Evolutionary conservation across 768 basidiomycete genomes (phyloP).

Genomic region (Nidula microcarpa): DNA sequence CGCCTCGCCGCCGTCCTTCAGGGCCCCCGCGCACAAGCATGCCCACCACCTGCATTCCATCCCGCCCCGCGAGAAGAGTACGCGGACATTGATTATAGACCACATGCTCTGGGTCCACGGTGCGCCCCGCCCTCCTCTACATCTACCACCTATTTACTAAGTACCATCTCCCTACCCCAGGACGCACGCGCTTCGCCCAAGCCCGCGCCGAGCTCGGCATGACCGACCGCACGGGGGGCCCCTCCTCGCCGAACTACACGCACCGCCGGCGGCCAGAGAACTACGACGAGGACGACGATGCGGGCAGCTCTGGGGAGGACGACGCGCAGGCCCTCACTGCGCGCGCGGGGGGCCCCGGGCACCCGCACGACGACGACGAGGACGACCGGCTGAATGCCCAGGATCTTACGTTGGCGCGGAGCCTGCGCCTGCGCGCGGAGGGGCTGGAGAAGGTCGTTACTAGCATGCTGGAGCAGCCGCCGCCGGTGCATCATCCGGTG

Average conservation of each 20-base stretch:
- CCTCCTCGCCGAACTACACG: conserved; percentile 53
- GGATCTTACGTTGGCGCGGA: conserved; percentile 60
- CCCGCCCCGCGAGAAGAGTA: conserved; percentile 86
- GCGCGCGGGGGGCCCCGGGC: conserved; percentile 40
- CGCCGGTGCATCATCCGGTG: conserved; percentile 49
- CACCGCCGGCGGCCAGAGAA: conserved; percentile 71
- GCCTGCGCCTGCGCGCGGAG: conserved; percentile 69
- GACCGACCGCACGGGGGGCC: conserved; percentile 76
- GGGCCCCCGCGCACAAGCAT: conserved; percentile 80
- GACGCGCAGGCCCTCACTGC: conserved; percentile 41
- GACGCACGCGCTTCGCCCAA: conserved; percentile 76
- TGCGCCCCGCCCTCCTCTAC: conserved; percentile 10
- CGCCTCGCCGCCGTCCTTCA: conserved; percentile 34
- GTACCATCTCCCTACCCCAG: conserved; percentile 15
- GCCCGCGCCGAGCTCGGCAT: conserved; percentile 83
- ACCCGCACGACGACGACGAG: conserved; percentile 53
- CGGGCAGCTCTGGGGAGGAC: conserved; percentile 63
- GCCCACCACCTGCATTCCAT: conserved; percentile 87
- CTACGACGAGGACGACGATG: conserved; percentile 73
- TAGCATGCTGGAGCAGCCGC: conserved; percentile 79
- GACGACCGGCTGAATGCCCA: conserved; percentile 53
- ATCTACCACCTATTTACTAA: neutral
- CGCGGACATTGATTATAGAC: conserved; percentile 82
- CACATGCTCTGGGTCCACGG: conserved; percentile 85
- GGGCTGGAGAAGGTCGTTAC: conserved; percentile 80